Base-by-base conservation (phyloP, 805 yeast genomes). In the Dipodascus geniculatus region DNA sequence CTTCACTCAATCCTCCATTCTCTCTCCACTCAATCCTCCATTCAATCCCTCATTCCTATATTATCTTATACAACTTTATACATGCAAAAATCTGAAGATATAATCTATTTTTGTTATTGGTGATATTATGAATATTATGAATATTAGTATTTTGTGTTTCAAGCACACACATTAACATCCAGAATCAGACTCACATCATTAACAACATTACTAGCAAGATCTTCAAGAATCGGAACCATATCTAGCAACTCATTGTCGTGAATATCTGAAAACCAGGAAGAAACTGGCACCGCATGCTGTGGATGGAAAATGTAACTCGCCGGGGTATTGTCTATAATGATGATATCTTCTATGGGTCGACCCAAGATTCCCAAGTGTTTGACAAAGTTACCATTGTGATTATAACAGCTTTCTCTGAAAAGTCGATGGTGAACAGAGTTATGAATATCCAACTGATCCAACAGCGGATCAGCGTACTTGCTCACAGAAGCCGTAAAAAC, bases 281-380 rank as follows among this genome's bases (percentile, higher is more conserved):
- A 87, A 28, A 93, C 87, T 22, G 99, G 99, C 24, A 93, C 85
- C 4, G 97, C 95, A 71, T 93, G 96, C 68, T 88, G 95, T 20
- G 99, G 99, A 66, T 93, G 98, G 75, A 93, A 87, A 54, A 91
- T 82, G 69, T 93, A 93, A n/a, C 96, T 87, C 2, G 98, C 96
- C 1, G 99, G 98, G 1, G 97, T 89, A 69, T 93, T 93, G 72
- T 93, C 99, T 59, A 93, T 81, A 60, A 93, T 93, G 54, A 93
- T 89, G 48, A 85, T 74, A 60, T 89, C 95, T 54, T 78, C 71
- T 57, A 93, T 73, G 1, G 96, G 96, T 63, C 99, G 77, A 11
- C 99, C 99, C 61, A 93, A 81, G 68, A 88, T 97, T 3, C 95
- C 83, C 60, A 93, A 74, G 66, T 93, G 91, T 71, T 93, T 93